Conservation (phyloP, 352 stramenopile genomes). For the Thraustotheca clavata region DNA sequence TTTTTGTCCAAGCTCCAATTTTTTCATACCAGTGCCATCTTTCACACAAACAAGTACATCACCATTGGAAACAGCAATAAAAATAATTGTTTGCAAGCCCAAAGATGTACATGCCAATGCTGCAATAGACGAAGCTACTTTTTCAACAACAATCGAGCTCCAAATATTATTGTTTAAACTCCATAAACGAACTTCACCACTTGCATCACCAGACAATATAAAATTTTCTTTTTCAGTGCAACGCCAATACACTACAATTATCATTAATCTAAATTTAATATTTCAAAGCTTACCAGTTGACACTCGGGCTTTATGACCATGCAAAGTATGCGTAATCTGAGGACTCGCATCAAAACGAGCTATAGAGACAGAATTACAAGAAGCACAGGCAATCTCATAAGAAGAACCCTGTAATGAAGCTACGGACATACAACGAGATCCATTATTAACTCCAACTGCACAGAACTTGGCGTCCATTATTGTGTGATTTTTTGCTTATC, state of each 20-base stretch:
- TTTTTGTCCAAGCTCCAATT: not conserved
- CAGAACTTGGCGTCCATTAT: not conserved
- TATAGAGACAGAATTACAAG: not conserved
- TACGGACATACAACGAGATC: constrained; percentile 7
- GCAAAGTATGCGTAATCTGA: not conserved
- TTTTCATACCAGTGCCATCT: not conserved
- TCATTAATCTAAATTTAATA: not conserved
- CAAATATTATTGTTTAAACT: not conserved
- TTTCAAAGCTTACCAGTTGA: not conserved
- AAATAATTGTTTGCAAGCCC: not conserved
- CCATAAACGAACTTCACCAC: not conserved
- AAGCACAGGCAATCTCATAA: not conserved
- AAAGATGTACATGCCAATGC: constrained; percentile 1
- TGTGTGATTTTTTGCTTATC: too few species aligned
- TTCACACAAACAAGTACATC: not conserved
- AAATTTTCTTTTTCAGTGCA: not conserved
- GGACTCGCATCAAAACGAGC: not conserved
- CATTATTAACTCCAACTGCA: constrained; percentile 18
- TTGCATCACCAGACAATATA: constrained; percentile 13
- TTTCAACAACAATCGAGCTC: not conserved
- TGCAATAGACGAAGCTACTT: not conserved
- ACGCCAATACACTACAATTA: constrained; percentile 14
- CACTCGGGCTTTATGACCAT: constrained; percentile 12
- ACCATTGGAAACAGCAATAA: constrained; percentile 6
- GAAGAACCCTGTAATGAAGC: not conserved